Evolutionary conservation across 2,329 filamentous ascomycete genomes (phyloP).

Genomic region (Seiridium unicorne): DNA sequence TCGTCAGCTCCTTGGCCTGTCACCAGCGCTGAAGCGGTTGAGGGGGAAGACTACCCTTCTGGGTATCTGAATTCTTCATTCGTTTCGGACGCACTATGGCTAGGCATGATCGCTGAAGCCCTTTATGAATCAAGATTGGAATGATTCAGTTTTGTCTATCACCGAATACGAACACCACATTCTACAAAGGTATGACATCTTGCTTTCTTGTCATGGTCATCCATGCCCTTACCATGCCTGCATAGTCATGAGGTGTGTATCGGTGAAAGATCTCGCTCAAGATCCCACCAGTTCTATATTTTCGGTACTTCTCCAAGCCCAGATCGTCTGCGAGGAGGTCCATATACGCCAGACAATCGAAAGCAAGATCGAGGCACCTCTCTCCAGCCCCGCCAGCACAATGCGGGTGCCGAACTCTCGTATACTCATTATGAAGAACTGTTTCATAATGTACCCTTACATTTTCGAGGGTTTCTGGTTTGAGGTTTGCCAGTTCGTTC

Average conservation of each 20-base stretch:
- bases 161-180: no score
- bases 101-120: no score
- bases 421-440: constrained; percentile 54
- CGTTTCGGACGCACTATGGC: no score
- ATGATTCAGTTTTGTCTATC: no score
- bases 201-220: neutral
- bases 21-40: no score
- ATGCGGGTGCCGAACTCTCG: constrained; percentile 49
- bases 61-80: no score
- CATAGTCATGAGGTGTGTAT: neutral
- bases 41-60: no score
- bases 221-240: neutral
- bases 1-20: no score
- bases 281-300: constrained; percentile 16
- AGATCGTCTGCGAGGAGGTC: constrained; percentile 58
- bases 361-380: constrained; percentile 56
- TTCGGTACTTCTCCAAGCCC: constrained; percentile 41
- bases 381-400: constrained; percentile 44
- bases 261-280: neutral
- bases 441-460: constrained; percentile 30
- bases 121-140: no score
- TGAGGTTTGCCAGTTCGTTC: constrained; percentile 15
- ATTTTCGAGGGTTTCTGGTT: constrained; percentile 27
- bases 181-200: no score
- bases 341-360: constrained; percentile 60